Evolutionary conservation across 257 asterid species (phyloP), one percentile per base, ranked within the genome.

Genomic region (Rhazya stricta): DNA sequence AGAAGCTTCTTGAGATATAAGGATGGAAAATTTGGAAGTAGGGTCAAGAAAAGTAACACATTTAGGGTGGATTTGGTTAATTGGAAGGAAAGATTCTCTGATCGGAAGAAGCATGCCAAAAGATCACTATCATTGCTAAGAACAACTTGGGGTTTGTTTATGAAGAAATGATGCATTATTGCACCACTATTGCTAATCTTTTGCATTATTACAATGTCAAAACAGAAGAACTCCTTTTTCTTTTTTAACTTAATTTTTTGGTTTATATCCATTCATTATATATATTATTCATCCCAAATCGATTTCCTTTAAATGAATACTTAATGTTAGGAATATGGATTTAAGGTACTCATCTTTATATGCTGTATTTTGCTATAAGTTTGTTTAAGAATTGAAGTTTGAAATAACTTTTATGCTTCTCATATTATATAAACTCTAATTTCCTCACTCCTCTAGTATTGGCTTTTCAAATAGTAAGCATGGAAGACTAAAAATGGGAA

Each of bases 121-220:
- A 12, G 48, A 15, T 67, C 54, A 54, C 61, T 53, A 18, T 76
- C 48, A 45, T 5, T n/a, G 43, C 76, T 39, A 5, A 16, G 11
- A 42, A 29, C 79, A 76, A 53, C 69, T 54, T 54, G 74, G 42
- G 12, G 25, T 12, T 76, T 67, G 12, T 53, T 76, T 67, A 66
- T 16, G 25, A 25, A 30, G 18, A 68, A 54, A 18, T 62, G 37
- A 45, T 74, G 10, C 30, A 30, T n/a, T 74, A 6, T 19, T 27
- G 32, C 53, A 72, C 45, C 36, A 34, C 23, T 51, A 5, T 30
- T 29, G 11, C 9, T 70, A 8, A 23, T 39, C 23, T 34, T 37
- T 56, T 72, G 66, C 18, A 72, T 56, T 72, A 9, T 50, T 51
- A 2, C 12, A 68, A 72, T 39, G 76, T 42, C 50, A 72, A 23